Conservation (phyloP, 2,329 filamentous ascomycete genomes). For the Diplodia sapinea region DNA sequence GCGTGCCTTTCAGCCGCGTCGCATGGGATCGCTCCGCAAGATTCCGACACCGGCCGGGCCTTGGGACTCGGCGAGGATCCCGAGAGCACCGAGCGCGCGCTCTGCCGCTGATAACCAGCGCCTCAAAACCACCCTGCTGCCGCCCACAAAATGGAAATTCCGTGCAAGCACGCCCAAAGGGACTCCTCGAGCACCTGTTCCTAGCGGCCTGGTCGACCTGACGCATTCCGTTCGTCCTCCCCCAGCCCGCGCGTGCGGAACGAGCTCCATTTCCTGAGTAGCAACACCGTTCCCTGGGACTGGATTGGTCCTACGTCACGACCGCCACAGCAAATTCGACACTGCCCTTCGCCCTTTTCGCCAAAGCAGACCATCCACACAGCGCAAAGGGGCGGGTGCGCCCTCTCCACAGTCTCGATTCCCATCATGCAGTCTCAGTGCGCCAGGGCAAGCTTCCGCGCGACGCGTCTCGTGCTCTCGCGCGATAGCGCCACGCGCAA, state of each 20-base stretch:
- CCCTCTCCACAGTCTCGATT: background rate
- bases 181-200: background rate
- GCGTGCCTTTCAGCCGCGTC: background rate
- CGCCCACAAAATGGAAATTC: conserved; percentile 4
- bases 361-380: conserved; percentile 2
- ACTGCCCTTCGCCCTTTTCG: background rate
- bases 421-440: conserved; percentile 31
- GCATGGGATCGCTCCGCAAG: conserved; percentile 9
- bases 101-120: conserved; percentile 28
- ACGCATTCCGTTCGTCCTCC: background rate
- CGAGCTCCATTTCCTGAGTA: conserved; percentile 4
- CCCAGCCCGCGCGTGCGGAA: background rate
- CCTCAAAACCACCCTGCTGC: conserved; percentile 12
- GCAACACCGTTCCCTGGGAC: background rate
- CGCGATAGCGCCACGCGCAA: conserved; percentile 19
- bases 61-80: conserved; percentile 2
- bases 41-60: conserved; percentile 20
- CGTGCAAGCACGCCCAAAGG: conserved; percentile 9
- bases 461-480: conserved; percentile 24
- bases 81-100: conserved; percentile 15
- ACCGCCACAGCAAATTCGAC: conserved; percentile 13
- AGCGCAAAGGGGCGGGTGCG: conserved; percentile 8
- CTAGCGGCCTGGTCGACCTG: background rate
- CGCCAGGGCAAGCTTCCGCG: conserved; percentile 29
- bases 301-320: conserved; percentile 10